A percentile compares a stretch with the other conserved stretches of the same genome.
Evolutionary conservation across 441 rosid species (phyloP).

Genomic region (Populus tomentosa): DNA sequence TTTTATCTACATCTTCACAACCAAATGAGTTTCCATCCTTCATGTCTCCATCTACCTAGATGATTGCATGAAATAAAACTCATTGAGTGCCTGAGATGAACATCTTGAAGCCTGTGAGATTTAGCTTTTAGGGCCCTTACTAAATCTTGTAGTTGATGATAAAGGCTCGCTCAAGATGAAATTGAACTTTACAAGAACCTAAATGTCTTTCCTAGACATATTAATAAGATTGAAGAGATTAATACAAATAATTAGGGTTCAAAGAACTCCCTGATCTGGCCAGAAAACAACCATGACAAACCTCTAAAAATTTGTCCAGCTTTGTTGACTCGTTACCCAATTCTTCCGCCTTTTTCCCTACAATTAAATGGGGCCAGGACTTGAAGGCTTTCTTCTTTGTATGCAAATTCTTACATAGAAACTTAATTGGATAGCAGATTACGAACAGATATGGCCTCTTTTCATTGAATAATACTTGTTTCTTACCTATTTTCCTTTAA

Average conservation of each 20-base stretch:
- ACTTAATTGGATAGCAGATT: background rate
- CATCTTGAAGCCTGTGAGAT: background rate
- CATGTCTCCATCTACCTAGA: background rate
- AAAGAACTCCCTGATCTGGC: background rate
- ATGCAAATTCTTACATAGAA: background rate
- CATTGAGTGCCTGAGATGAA: too few species aligned
- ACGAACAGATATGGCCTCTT: slow-evolving; percentile 9
- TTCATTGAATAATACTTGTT: background rate
- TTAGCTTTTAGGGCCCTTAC: background rate
- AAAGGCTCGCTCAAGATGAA: background rate
- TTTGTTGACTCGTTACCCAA: background rate
- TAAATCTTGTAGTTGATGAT: background rate
- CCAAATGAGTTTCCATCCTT: background rate
- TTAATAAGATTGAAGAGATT: too few species aligned
- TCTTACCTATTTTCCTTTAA: slow-evolving; percentile 10
- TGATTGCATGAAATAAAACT: too few species aligned
- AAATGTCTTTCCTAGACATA: background rate
- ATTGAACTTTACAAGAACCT: background rate
- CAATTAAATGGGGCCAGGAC: background rate
- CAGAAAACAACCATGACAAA: background rate
- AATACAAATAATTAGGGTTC: background rate
- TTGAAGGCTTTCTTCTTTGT: background rate
- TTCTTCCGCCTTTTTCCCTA: background rate
- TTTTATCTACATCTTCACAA: too few species aligned
- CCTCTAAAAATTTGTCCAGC: background rate